Base-by-base conservation (phyloP, 2,329 filamentous ascomycete genomes). In the Hirsutella thompsonii region DNA sequence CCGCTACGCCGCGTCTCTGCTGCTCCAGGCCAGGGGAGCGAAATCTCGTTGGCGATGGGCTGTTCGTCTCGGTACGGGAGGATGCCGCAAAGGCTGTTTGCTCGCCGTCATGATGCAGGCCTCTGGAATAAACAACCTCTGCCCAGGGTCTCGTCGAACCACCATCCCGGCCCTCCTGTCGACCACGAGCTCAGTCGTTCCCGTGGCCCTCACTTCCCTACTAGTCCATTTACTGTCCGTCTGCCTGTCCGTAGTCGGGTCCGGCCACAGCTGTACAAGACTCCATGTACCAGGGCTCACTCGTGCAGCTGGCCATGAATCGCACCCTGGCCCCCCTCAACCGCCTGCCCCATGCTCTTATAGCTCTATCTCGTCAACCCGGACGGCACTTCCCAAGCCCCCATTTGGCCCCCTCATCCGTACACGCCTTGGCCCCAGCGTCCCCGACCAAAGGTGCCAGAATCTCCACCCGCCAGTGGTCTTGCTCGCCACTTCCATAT, bases 1-100 rank as follows among this genome's bases (percentile, higher is more conserved):
- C 49, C 52, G 48, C 55, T 55, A 57, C 53, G 52, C 52, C 40
- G 26, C 28, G 23, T 33, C 18, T 38, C 30, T 28, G 30, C 36
- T 38, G 14, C 23, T 37, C 13, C 39, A 20, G 20, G 33, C 20
- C 23, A 26, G 21, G 30, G 33, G 32, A 29, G 14, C 9, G 13
- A 39, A 30, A 28, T 10, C 23, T 23, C 23, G 28, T 32, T 33
- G 40, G 29, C 32, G 26, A 33, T 35, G 26, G 26, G 39, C 38
- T 14, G 21, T 30, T 6, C 8, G 30, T 33, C n/a, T 20, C 9
- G n/a, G n/a, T 3, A n/a, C 32, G 32, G 32, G 11, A 34, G 14
- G 32, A 34, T 34, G 32, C 11, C 30, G n/a, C 19, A 19, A 16
- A 20, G 16, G 10, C 34, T 36, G 34, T 19, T 19, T 36, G 6